Evolutionary conservation across 768 basidiomycete species (phyloP).

Genomic region (Russula foetens): DNA sequence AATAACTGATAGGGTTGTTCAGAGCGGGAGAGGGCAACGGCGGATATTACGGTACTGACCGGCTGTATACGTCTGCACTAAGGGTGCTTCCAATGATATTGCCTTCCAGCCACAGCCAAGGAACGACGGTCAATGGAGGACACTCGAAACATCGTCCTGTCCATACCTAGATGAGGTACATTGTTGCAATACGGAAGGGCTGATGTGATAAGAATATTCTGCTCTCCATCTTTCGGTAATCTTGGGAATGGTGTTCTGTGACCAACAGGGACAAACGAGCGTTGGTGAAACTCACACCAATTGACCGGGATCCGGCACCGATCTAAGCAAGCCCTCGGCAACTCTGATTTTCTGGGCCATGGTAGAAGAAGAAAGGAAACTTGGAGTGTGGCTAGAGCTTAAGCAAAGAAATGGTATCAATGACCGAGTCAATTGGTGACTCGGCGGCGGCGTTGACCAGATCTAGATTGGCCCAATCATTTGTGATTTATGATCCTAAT

Average conservation of each 20-base stretch:
- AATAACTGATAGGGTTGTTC: constrained; percentile 39
- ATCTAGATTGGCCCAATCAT: too few species aligned
- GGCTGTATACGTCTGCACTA: constrained; percentile 94
- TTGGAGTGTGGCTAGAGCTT: too few species aligned
- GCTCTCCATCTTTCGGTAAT: constrained; percentile 76
- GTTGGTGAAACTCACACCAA: constrained; percentile 31
- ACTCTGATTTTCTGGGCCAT: constrained; percentile 36
- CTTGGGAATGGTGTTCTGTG: constrained; percentile 28
- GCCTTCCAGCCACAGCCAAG: constrained; percentile 33
- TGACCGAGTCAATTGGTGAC: background rate
- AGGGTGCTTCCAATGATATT: constrained; percentile 94
- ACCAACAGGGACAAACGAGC: background rate
- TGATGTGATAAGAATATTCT: constrained; percentile 87
- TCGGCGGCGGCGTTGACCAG: background rate
- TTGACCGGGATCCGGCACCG: constrained; percentile 36
- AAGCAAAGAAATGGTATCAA: background rate
- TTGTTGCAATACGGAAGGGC: constrained; percentile 97
- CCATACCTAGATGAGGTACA: constrained; percentile 86
- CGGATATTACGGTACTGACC: constrained; percentile 45
- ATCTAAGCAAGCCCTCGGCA: constrained; percentile 37
- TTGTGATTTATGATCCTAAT: too few species aligned
- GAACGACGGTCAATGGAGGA: background rate
- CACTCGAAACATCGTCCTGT: constrained; percentile 6
- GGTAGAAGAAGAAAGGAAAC: background rate
- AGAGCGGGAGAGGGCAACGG: background rate